Percentiles rank a stretch among this genome's conserved stretches.
phyloP scores from a whole-genome alignment of 306 rosid species.

The Rubus idaeus region DNA sequence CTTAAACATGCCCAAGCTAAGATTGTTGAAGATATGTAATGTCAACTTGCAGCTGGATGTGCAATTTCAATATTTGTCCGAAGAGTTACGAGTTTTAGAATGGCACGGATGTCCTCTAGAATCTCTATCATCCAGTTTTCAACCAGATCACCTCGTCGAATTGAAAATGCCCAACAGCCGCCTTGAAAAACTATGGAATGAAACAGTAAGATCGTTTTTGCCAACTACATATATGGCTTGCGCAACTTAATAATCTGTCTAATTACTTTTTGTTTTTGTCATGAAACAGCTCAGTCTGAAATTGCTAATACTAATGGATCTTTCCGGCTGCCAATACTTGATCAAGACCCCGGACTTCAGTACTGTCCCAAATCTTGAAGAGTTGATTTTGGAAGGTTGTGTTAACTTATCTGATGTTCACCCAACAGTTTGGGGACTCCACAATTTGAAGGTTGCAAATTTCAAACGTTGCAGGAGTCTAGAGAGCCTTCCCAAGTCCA shows the following conservation, averaged over 20 bases:
- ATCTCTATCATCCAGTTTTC: constrained; percentile 6
- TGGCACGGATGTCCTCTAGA: constrained; percentile 5
- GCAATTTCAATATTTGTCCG: neutral
- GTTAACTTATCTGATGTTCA: neutral
- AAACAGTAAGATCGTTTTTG: neutral
- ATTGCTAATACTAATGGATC: constrained; percentile 9
- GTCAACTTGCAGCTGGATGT: neutral
- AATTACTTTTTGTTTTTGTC: too few species aligned
- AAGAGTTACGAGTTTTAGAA: neutral
- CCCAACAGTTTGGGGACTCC: neutral
- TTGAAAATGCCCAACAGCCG: constrained; percentile 9
- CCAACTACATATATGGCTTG: too few species aligned
- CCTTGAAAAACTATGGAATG: constrained; percentile 8
- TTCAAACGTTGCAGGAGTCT: neutral
- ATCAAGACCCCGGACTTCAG: constrained; percentile 7
- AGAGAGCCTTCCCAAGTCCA: neutral
- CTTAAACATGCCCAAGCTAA: neutral
- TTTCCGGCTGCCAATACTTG: constrained; percentile 1
- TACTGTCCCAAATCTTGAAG: constrained; percentile 6
- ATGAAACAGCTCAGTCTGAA: neutral
- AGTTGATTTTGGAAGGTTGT: constrained; percentile 13
- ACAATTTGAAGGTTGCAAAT: neutral
- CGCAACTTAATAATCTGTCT: too few species aligned
- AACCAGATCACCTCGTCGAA: neutral
- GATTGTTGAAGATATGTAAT: neutral